Percentiles rank a stretch among this genome's conserved stretches.
Conservation (phyloP, 2,329 filamentous ascomycete genomes). For the Fusarium albidum region DNA sequence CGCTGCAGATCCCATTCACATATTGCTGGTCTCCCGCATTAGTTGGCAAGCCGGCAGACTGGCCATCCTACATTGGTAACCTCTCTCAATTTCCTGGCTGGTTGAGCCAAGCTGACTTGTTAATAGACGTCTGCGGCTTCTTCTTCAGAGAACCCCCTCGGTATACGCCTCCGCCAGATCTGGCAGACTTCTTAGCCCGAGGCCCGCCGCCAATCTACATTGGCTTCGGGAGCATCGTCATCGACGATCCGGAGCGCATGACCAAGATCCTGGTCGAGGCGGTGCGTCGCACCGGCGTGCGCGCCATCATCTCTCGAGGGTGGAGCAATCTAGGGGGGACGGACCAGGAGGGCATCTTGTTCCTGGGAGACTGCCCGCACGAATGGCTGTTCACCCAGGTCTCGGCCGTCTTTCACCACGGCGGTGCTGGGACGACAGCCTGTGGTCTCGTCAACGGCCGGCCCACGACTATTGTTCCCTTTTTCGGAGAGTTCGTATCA, state of each 20-base stretch:
- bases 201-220: constrained; percentile 73
- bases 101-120: not conserved
- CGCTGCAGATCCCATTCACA: constrained; percentile 75
- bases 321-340: constrained; percentile 73
- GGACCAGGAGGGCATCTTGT: constrained; percentile 67
- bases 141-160: constrained; percentile 66
- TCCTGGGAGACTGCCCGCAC: constrained; percentile 75
- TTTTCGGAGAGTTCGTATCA: constrained; percentile 62
- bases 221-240: constrained; percentile 76
- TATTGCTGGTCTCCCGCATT: constrained; percentile 80
- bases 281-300: constrained; percentile 66
- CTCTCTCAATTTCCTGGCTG: not conserved
- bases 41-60: constrained; percentile 72
- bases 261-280: constrained; percentile 73
- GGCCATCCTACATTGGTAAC: constrained; percentile 66
- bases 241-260: constrained; percentile 72
- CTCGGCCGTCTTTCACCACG: constrained; percentile 72
- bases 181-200: constrained; percentile 63
- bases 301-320: constrained; percentile 74
- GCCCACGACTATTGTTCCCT: constrained; percentile 76
- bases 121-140: constrained; percentile 64
- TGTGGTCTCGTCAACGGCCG: constrained; percentile 72
- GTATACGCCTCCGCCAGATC: constrained; percentile 62
- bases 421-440: constrained; percentile 74
- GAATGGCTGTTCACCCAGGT: constrained; percentile 77